Conservation (phyloP, 2,329 filamentous ascomycete genomes). For the Diaporthe vaccinii region DNA sequence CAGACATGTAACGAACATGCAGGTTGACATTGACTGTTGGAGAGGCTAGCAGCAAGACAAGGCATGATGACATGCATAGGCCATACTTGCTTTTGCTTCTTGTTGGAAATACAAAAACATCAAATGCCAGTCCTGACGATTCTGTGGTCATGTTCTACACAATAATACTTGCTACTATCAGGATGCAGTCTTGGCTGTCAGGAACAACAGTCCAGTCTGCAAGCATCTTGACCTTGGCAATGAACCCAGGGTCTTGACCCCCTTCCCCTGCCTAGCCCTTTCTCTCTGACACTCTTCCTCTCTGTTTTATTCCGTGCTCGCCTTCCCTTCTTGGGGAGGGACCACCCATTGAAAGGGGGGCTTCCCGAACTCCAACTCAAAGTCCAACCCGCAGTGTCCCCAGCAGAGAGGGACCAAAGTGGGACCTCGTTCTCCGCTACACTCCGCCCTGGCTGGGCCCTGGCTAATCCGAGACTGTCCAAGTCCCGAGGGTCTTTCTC, state of each 20-base stretch:
- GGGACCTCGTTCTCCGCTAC: slow-evolving; percentile 26
- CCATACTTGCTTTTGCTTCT: neutral
- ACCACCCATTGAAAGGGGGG: slow-evolving; percentile 11
- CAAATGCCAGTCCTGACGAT: neutral
- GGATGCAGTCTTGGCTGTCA: neutral
- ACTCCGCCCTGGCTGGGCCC: slow-evolving; percentile 33
- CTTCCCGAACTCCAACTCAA: slow-evolving; percentile 6
- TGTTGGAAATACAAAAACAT: neutral
- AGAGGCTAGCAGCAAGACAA: neutral
- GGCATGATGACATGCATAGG: slow-evolving; percentile 3
- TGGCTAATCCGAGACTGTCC: slow-evolving; percentile 33
- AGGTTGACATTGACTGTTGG: slow-evolving; percentile 10
- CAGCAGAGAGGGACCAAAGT: slow-evolving; percentile 27
- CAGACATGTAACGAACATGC: neutral
- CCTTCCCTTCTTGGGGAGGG: neutral
- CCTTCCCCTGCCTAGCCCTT: slow-evolving; percentile 21
- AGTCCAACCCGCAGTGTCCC: slow-evolving; percentile 13
- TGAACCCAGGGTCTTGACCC: slow-evolving; percentile 19
- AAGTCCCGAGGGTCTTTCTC: slow-evolving; percentile 17
- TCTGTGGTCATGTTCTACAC: neutral
- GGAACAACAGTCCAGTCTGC: slow-evolving; percentile 9
- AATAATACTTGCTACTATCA: neutral
- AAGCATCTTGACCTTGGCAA: slow-evolving; percentile 14
- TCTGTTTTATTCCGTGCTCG: neutral
- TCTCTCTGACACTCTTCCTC: neutral